A percentile compares a stretch with the other conserved stretches of the same genome.
Evolutionary conservation across 495 filamentous ascomycete genomes (phyloP).

Genomic region (Aspergillus olivimuriae): DNA sequence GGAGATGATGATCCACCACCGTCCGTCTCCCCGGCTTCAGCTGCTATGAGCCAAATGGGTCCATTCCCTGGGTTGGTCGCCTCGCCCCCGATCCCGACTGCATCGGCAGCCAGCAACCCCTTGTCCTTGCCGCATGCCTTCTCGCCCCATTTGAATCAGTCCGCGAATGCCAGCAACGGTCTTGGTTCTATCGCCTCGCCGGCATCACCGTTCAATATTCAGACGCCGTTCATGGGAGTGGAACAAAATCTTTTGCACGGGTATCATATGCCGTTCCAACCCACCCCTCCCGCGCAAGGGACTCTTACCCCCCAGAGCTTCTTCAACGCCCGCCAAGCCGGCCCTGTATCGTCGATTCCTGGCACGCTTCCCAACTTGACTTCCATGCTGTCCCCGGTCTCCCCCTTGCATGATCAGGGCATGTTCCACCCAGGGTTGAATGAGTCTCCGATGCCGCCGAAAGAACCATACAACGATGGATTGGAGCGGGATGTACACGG

Average conservation of each 20-base stretch:
- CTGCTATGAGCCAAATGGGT: constrained; percentile 52
- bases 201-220: constrained; percentile 38
- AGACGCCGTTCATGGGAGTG: constrained; percentile 37
- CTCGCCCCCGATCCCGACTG: constrained; percentile 45
- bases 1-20: constrained; percentile 62
- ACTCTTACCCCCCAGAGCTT: constrained; percentile 40
- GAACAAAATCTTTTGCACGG: constrained; percentile 34
- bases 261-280: constrained; percentile 39
- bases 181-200: constrained; percentile 56
- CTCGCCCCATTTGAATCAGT: constrained; percentile 42
- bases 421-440: constrained; percentile 29
- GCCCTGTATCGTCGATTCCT: constrained; percentile 23
- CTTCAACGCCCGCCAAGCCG: constrained; percentile 33
- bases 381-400: constrained; percentile 41
- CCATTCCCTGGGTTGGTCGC: constrained; percentile 55
- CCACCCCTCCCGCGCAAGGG: constrained; percentile 38
- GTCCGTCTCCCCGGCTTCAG: constrained; percentile 70
- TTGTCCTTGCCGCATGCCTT: constrained; percentile 32
- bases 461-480: constrained; percentile 16
- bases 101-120: constrained; percentile 39
- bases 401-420: constrained; percentile 34
- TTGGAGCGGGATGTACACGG: constrained; percentile 19
- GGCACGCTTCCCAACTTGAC: constrained; percentile 32
- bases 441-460: constrained; percentile 15
- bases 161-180: constrained; percentile 51